These are phyloP conservation scores for Pyrenophora teres DNA, from an alignment of 2,329 filamentous ascomycete species.

Conservation along the genomic window DNA sequence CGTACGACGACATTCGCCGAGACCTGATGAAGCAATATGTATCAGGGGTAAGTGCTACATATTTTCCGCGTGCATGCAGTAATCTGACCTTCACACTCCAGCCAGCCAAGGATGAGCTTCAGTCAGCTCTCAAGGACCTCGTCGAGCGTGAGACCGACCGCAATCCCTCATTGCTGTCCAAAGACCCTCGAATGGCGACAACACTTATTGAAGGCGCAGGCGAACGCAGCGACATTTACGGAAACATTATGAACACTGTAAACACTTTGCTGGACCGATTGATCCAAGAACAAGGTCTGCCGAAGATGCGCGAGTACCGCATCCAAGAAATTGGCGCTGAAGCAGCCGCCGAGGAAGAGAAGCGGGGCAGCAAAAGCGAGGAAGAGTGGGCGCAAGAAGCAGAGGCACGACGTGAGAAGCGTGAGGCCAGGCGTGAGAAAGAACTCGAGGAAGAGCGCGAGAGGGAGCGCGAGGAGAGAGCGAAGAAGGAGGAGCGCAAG, in stretches of 20 bases:
- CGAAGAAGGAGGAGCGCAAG: constrained; percentile 63
- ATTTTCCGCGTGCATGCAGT: constrained; percentile 31
- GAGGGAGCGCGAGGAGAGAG: constrained; percentile 54
- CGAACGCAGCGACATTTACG: constrained; percentile 76
- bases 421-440: constrained; percentile 65
- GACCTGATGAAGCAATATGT: constrained; percentile 77
- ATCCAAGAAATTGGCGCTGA: constrained; percentile 71
- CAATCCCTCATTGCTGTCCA: constrained; percentile 72
- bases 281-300: constrained; percentile 65
- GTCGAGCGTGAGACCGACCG: constrained; percentile 76
- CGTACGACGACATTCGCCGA: constrained; percentile 78
- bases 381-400: constrained; percentile 73
- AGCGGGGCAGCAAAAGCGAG: constrained; percentile 72
- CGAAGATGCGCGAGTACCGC: constrained; percentile 70
- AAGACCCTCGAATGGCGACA: constrained; percentile 74
- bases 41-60: constrained; percentile 61
- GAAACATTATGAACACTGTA: constrained; percentile 70
- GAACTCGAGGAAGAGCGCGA: constrained; percentile 65
- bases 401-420: constrained; percentile 62
- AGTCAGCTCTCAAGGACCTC: constrained; percentile 68
- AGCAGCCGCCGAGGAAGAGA: constrained; percentile 67
- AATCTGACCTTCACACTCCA: constrained; percentile 38
- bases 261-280: constrained; percentile 68
- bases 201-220: constrained; percentile 78
- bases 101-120: constrained; percentile 72